phyloP scores from a whole-genome alignment of 1,284 basidiomycete genomes.

The Ustilago loliicola region DNA sequence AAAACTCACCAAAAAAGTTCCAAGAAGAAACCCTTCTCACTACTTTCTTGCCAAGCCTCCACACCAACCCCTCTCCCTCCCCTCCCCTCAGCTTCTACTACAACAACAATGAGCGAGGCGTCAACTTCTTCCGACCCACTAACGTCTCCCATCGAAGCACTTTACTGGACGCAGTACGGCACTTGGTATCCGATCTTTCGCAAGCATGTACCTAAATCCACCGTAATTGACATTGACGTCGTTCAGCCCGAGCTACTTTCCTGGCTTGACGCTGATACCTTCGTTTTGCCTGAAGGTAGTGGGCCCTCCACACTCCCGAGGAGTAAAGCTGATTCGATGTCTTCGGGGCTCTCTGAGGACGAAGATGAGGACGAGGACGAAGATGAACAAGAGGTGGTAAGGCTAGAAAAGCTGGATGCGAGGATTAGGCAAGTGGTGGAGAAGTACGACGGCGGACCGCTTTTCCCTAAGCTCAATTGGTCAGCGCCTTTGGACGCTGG shows the following conservation, averaged over 20 bases:
- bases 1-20: background rate
- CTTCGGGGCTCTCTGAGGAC: conserved; percentile 69
- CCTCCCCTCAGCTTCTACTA: background rate
- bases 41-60: background rate
- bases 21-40: conserved; percentile 3
- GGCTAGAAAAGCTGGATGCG: conserved; percentile 76
- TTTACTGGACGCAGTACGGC: conserved; percentile 78
- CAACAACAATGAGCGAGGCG: conserved; percentile 4
- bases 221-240: conserved; percentile 78
- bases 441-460: conserved; percentile 78
- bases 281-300: conserved; percentile 85
- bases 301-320: conserved; percentile 72
- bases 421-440: conserved; percentile 79
- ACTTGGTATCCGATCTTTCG: conserved; percentile 87
- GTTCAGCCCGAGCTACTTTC: conserved; percentile 78
- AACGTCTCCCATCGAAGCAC: conserved; percentile 77
- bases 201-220: conserved; percentile 80
- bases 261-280: conserved; percentile 83
- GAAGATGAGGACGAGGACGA: conserved; percentile 66
- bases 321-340: background rate
- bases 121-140: conserved; percentile 22
- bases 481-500: conserved; percentile 77
- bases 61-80: background rate
- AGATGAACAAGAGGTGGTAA: conserved; percentile 34
- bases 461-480: conserved; percentile 83